phyloP scores from a whole-genome alignment of 2,329 filamentous ascomycete species.

The Coccinonectria pachysandricola region DNA sequence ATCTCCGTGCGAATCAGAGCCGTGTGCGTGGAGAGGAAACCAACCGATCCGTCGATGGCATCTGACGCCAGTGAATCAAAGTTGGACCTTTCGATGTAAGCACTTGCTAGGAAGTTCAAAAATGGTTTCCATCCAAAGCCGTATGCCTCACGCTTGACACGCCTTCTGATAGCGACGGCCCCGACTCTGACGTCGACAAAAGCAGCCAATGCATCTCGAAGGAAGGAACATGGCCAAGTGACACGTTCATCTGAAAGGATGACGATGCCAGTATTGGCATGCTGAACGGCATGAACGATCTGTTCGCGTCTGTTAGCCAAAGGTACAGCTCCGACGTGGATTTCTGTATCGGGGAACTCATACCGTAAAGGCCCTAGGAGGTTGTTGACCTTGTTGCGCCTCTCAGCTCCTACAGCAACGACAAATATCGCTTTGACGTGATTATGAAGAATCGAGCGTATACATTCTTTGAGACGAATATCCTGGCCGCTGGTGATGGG shows the following conservation, averaged over 20 bases:
- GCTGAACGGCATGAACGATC: slow-evolving; percentile 7
- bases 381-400: slow-evolving; percentile 1
- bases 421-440: slow-evolving; percentile 3
- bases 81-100: slow-evolving; percentile 2
- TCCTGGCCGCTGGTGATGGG: slow-evolving; percentile 2
- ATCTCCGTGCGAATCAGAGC: slow-evolving; percentile 5
- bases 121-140: slow-evolving; percentile 1
- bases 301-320: slow-evolving; percentile 9
- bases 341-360: slow-evolving; percentile 1
- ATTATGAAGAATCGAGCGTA: slow-evolving; percentile 7
- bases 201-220: slow-evolving; percentile 3
- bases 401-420: neutral
- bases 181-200: slow-evolving; percentile 4
- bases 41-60: slow-evolving; percentile 5
- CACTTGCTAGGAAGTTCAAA: slow-evolving; percentile 4
- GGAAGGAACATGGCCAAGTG: slow-evolving; percentile 6
- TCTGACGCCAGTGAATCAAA: slow-evolving; percentile 4
- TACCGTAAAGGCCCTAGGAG: slow-evolving; percentile 1
- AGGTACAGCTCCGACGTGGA: slow-evolving; percentile 10
- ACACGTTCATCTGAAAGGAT: slow-evolving; percentile 8
- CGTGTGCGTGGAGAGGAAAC: slow-evolving; percentile 3
- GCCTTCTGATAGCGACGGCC: slow-evolving; percentile 7
- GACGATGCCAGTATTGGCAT: slow-evolving; percentile 2
- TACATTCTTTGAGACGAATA: neutral
- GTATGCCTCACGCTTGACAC: neutral